phyloP scores from a whole-genome alignment of 148 eudicot species.

The Hydrangea macrophylla region DNA sequence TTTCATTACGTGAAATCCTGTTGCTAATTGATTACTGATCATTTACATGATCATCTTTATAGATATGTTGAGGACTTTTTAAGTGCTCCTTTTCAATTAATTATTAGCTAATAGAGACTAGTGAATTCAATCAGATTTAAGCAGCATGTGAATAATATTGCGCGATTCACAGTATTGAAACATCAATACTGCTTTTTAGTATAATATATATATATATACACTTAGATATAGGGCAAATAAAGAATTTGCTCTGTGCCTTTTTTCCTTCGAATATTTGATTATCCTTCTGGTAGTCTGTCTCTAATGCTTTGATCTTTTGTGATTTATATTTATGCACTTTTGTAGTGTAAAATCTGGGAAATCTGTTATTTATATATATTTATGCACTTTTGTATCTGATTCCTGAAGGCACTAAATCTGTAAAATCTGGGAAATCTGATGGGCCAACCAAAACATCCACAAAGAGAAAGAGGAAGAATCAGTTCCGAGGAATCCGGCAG shows the following conservation, averaged over 20 bases:
- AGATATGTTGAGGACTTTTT: too few species aligned
- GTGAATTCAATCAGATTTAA: not conserved
- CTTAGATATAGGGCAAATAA: too few species aligned
- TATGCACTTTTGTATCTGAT: constrained; percentile 2
- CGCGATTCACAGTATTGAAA: too few species aligned
- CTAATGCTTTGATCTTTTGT: not conserved
- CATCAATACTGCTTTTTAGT: too few species aligned
- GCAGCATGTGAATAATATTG: too few species aligned
- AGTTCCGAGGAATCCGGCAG: constrained; percentile 90
- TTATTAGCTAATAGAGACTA: not conserved
- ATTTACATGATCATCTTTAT: not conserved
- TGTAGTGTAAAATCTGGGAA: not conserved
- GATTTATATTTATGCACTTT: not conserved
- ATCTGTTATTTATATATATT: not conserved
- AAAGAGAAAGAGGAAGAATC: constrained; percentile 83
- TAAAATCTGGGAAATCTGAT: constrained; percentile 39
- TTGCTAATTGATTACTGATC: not conserved
- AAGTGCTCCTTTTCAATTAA: too few species aligned
- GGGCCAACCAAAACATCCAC: constrained; percentile 58
- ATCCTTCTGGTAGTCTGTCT: not conserved
- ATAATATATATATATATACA: too few species aligned
- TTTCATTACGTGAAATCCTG: not conserved
- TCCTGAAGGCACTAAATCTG: constrained; percentile 33
- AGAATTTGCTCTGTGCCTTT: too few species aligned
- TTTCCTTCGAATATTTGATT: too few species aligned